These are phyloP conservation scores for Dujonia santamariae DNA, from an alignment of 1,139 yeast genomes.

Conservation along the genomic window DNA sequence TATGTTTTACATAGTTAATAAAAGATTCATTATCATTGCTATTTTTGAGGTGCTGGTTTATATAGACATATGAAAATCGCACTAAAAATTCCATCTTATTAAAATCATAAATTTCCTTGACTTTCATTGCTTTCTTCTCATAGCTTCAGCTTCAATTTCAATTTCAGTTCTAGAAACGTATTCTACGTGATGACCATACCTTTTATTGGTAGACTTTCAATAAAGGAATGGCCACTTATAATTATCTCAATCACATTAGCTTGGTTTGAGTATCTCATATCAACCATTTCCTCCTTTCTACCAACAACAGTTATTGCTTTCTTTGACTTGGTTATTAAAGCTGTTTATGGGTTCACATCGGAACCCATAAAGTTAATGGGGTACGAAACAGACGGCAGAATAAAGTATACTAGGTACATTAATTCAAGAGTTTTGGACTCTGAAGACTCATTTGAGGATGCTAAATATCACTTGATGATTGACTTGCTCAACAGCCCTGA, in stretches of 20 bases:
- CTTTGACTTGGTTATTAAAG: conserved; percentile 27
- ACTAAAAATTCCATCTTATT: too few relatives aligned
- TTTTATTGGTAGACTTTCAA: conserved; percentile 32
- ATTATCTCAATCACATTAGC: conserved; percentile 34
- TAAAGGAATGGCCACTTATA: conserved; percentile 37
- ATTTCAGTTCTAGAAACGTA: too few relatives aligned
- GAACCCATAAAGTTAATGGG: conserved; percentile 29
- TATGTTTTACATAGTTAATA: too few relatives aligned
- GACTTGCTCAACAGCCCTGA: conserved; percentile 30
- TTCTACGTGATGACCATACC: conserved; percentile 31
- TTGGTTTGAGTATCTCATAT: conserved; percentile 38
- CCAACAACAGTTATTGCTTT: conserved; percentile 30
- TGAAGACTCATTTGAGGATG: conserved; percentile 10
- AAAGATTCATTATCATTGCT: too few relatives aligned
- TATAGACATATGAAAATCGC: too few relatives aligned
- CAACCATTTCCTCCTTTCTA: conserved; percentile 30
- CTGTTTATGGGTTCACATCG: conserved; percentile 26
- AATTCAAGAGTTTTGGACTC: background rate
- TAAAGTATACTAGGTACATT: background rate
- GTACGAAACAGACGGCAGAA: conserved; percentile 6
- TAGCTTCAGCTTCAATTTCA: too few relatives aligned
- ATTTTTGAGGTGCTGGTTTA: too few relatives aligned
- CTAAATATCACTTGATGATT: conserved; percentile 27
- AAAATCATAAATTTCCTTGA: too few relatives aligned
- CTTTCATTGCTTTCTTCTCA: too few relatives aligned